Base-by-base conservation (phyloP, 2,329 filamentous ascomycete species). In the Trichophyton simii region DNA sequence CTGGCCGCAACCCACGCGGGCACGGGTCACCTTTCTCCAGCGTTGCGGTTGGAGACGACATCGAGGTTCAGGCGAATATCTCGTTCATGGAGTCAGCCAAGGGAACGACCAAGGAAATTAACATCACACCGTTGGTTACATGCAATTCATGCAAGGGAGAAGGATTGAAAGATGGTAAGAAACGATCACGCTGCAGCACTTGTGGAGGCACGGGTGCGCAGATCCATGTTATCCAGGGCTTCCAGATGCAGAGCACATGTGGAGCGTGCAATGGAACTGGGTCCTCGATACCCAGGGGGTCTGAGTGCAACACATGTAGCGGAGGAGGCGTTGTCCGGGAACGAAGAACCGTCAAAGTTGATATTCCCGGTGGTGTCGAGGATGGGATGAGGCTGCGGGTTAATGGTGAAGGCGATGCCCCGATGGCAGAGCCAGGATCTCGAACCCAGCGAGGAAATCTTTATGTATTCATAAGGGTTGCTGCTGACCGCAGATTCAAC, bases 11-110 rank as follows among this genome's bases (percentile, higher is more conserved):
- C 6, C 52, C 62, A 9, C 41, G 58, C 80, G 44, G 78, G 28
- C 76, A 79, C n/a, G 80, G 82, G 42, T 85, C 82, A 60, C 87
- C 88, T 9, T 94, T 94, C 71, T 48, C 58, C 8, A 34, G 18
- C n/a, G 84, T 95, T 20, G 72, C 95, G 67, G 87, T 96, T n/a
- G 94, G 94, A 63, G 91, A 97, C 65, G 91, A 95, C 72, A 96
- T 99, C 69, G 92, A 97, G 73, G 88, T 96, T 25, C 90, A 96
- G 75, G 86, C 89, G 58, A 94, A 84, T 72, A 92, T 99, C 67
- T 91, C 88, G 0, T 99, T 99, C 74, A 88, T 94, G 85, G 94
- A 99, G 71, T 90, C 94, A 5, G 94, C 94, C 8, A 96, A 95
- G 75, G 94, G 94, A 41, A 87, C 87, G 6, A 86, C 80, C 70